Conservation (phyloP, 352 stramenopile genomes). For the Phytophthora fragariae region DNA sequence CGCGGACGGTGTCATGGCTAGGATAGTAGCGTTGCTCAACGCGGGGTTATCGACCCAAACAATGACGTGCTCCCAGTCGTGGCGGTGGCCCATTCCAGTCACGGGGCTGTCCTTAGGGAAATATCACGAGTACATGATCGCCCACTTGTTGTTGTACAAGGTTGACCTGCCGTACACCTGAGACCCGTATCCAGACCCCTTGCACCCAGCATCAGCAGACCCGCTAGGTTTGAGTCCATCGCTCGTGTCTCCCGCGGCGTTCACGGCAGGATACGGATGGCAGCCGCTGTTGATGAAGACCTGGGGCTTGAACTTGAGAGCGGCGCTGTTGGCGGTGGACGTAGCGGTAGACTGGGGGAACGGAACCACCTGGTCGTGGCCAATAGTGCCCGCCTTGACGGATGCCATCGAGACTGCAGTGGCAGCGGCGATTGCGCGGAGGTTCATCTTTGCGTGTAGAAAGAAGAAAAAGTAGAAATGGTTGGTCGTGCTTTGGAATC, state of each 20-base stretch:
- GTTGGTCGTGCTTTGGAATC: too few relatives aligned
- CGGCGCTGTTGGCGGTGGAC: too few relatives aligned
- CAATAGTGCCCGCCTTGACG: too few relatives aligned
- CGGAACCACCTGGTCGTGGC: too few relatives aligned
- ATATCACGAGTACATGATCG: neutral
- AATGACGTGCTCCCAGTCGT: slow-evolving; percentile 29
- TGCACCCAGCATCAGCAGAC: neutral
- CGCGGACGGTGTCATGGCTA: neutral
- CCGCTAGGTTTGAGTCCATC: neutral
- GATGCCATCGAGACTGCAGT: too few relatives aligned
- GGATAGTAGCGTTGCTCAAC: neutral
- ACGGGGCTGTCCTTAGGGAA: neutral
- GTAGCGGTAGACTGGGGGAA: too few relatives aligned
- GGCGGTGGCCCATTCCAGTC: slow-evolving; percentile 17
- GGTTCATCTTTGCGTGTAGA: too few relatives aligned
- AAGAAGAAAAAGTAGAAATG: too few relatives aligned
- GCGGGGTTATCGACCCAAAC: slow-evolving; percentile 21
- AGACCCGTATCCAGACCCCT: neutral
- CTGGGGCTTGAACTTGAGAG: too few relatives aligned
- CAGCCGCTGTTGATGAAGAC: too few relatives aligned
- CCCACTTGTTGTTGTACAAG: neutral
- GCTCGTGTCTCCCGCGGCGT: neutral
- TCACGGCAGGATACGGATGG: neutral
- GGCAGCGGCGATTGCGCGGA: too few relatives aligned
- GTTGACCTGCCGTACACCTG: neutral